phyloP scores from a whole-genome alignment of 2,329 filamentous ascomycete species.

The Colletotrichum sublineola region DNA sequence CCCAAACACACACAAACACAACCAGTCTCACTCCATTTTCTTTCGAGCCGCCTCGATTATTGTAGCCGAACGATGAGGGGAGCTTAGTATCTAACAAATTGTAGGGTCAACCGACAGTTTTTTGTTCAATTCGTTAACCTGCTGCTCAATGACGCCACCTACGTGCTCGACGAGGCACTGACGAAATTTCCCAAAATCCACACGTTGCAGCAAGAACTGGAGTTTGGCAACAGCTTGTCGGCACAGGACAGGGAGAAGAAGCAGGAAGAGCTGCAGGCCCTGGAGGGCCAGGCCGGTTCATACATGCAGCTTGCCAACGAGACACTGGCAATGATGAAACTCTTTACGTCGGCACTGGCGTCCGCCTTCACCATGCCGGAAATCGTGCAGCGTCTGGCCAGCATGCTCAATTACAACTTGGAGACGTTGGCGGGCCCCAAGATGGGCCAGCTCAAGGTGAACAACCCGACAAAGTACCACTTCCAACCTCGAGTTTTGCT shows the following conservation, averaged over 20 bases:
- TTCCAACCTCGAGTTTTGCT: slow-evolving; percentile 88
- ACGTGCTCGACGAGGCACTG: slow-evolving; percentile 92
- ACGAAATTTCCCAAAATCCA: slow-evolving; percentile 92
- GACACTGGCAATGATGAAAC: slow-evolving; percentile 94
- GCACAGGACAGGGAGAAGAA: slow-evolving; percentile 79
- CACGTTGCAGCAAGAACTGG: slow-evolving; percentile 80
- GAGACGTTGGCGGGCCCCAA: slow-evolving; percentile 91
- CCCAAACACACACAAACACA: neutral
- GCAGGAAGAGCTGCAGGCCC: slow-evolving; percentile 81
- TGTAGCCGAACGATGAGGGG: neutral
- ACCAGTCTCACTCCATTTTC: neutral
- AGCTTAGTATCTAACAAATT: neutral
- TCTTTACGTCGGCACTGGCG: slow-evolving; percentile 90
- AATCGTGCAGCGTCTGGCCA: slow-evolving; percentile 91
- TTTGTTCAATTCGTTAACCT: slow-evolving; percentile 98
- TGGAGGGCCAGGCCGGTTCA: slow-evolving; percentile 86
- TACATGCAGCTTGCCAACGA: slow-evolving; percentile 99
- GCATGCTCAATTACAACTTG: slow-evolving; percentile 98
- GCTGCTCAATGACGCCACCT: slow-evolving; percentile 95
- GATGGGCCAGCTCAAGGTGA: slow-evolving; percentile 84
- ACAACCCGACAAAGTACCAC: slow-evolving; percentile 88
- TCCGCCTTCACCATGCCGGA: slow-evolving; percentile 97
- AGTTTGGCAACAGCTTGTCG: slow-evolving; percentile 60
- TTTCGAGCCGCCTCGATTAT: neutral
- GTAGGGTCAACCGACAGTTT: slow-evolving; percentile 85